Conservation (phyloP, 768 basidiomycete species). For the Rhizopogon vulgaris region DNA sequence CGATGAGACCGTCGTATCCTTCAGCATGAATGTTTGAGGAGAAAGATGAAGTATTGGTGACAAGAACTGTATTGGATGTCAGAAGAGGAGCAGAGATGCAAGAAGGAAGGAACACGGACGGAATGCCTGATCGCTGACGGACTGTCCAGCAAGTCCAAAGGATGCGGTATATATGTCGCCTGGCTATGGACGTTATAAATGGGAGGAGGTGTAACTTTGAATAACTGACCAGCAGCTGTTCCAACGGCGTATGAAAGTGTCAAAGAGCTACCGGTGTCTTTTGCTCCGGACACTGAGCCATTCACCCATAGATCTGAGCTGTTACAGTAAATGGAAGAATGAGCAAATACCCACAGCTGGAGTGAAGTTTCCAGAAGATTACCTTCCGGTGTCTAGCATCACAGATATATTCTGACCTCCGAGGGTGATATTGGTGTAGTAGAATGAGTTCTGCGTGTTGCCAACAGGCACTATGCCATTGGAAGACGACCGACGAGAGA, state of each 20-base stretch:
- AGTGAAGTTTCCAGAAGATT: slow-evolving; percentile 3
- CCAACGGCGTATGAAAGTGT: slow-evolving; percentile 68
- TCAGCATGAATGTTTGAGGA: slow-evolving; percentile 52
- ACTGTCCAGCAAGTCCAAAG: slow-evolving; percentile 50
- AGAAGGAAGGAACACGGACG: slow-evolving; percentile 33
- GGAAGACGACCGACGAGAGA: slow-evolving; percentile 19
- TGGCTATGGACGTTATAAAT: slow-evolving; percentile 14
- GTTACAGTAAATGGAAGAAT: background rate
- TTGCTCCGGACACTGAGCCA: slow-evolving; percentile 40
- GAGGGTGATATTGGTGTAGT: slow-evolving; percentile 66
- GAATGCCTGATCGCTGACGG: slow-evolving; percentile 60
- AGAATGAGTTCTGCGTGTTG: slow-evolving; percentile 69
- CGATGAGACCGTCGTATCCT: slow-evolving; percentile 67
- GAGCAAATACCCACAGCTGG: slow-evolving; percentile 1
- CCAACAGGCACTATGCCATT: slow-evolving; percentile 36
- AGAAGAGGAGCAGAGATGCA: background rate
- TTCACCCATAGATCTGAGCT: slow-evolving; percentile 78
- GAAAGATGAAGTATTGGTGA: slow-evolving; percentile 57
- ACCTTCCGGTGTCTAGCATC: slow-evolving; percentile 78
- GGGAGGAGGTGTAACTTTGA: background rate
- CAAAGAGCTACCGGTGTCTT: slow-evolving; percentile 49
- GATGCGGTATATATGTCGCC: slow-evolving; percentile 52
- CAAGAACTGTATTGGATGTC: slow-evolving; percentile 43
- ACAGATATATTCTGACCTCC: slow-evolving; percentile 53
- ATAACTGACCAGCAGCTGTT: slow-evolving; percentile 45